These are phyloP conservation scores for Penicillium decumbens DNA, from an alignment of 2,329 filamentous ascomycete species.

Conservation along the genomic window DNA sequence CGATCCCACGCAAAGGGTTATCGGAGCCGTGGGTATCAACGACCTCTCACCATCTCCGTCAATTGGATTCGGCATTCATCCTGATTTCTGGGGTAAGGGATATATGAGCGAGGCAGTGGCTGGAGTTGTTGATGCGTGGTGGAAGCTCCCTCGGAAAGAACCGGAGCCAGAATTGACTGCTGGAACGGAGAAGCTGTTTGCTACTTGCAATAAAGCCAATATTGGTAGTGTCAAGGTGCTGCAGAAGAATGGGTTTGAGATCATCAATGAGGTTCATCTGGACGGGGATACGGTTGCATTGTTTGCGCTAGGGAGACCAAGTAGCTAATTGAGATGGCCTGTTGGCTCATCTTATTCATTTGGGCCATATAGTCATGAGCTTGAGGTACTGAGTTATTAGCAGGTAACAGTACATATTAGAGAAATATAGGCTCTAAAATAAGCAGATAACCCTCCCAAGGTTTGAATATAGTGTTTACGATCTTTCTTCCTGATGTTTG, in stretches of 20 bases:
- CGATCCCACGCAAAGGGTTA: slow-evolving; percentile 13
- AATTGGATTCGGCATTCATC: slow-evolving; percentile 24
- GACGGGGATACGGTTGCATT: slow-evolving; percentile 18
- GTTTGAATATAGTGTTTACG: too few relatives aligned
- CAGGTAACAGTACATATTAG: too few relatives aligned
- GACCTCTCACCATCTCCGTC: slow-evolving; percentile 15
- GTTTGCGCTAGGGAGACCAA: slow-evolving; percentile 9
- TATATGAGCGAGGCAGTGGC: slow-evolving; percentile 24
- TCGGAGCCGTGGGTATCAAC: slow-evolving; percentile 21
- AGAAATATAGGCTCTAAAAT: too few relatives aligned
- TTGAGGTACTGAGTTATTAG: too few relatives aligned
- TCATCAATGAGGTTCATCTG: slow-evolving; percentile 9
- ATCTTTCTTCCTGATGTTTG: too few relatives aligned
- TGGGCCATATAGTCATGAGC: too few relatives aligned
- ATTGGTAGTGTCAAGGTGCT: slow-evolving; percentile 20
- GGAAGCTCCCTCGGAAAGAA: slow-evolving; percentile 16
- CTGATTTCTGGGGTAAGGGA: slow-evolving; percentile 24
- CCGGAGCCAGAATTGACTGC: not conserved
- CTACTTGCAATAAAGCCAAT: slow-evolving; percentile 17
- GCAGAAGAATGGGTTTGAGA: slow-evolving; percentile 15
- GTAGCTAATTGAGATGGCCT: not conserved
- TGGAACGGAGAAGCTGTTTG: slow-evolving; percentile 16
- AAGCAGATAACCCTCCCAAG: too few relatives aligned
- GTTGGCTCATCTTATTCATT: not conserved
- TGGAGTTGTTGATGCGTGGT: slow-evolving; percentile 22